Evolutionary conservation across 129 eudicot species (phyloP).

Genomic region (Pseudognaphalium luteoalbum): DNA sequence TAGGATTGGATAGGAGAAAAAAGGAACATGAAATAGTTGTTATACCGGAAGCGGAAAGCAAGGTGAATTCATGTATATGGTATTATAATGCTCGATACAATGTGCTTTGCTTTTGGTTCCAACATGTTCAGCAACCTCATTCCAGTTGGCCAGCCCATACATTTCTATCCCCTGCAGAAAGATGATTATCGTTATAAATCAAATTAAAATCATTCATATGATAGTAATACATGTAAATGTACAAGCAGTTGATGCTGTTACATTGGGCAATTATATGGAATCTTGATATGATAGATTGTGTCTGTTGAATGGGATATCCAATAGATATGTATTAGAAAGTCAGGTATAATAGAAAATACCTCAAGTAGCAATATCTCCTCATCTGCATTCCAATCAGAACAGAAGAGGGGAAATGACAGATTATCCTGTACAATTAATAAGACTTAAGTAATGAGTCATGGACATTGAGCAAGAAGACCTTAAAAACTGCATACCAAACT

Average conservation of each 20-base stretch:
- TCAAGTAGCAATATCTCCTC: constrained; percentile 92
- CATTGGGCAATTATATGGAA: neutral
- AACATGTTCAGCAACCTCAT: constrained; percentile 98
- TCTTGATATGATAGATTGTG: constrained; percentile 1
- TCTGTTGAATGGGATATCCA: neutral
- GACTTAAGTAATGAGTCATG: constrained; percentile 5
- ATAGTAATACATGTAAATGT: neutral
- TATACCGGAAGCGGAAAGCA: constrained; percentile 98
- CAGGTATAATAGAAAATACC: constrained; percentile 46
- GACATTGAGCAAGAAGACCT: neutral
- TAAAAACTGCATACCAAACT: neutral
- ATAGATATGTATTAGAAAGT: neutral
- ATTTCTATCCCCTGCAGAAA: constrained; percentile 83
- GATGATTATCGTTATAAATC: neutral
- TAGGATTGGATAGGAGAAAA: neutral
- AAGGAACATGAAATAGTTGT: constrained; percentile 1
- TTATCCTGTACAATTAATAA: constrained; percentile 59
- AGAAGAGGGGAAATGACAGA: constrained; percentile 80
- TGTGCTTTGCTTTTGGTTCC: constrained; percentile 89
- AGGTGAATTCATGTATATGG: constrained; percentile 77
- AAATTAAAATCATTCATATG: neutral
- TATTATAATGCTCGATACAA: constrained; percentile 78
- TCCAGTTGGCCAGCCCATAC: constrained; percentile 98
- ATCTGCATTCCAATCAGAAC: constrained; percentile 98
- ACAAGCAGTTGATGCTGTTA: neutral